Base-by-base conservation (phyloP, 169 alveolate genomes). In the Plasmodium vivax region DNA sequence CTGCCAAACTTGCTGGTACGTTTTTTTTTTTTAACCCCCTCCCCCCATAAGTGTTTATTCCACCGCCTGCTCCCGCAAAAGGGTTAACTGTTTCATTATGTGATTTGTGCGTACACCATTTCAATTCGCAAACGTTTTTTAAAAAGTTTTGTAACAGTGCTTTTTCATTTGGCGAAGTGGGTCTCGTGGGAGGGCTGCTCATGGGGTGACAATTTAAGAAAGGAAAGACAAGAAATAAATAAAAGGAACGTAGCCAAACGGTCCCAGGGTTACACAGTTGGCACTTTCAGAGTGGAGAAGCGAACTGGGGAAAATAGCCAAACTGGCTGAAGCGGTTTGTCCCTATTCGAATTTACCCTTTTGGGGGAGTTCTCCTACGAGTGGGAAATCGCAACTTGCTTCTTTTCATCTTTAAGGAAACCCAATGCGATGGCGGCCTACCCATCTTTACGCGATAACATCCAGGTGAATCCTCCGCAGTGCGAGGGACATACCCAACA, bases 41-140 rank as follows among this genome's bases (percentile, higher is more conserved):
- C 56, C 72, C 72, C 36, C 51, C 58, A 47, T 47, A 47, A 83
- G 41, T 83, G 51, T 83, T 62, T 62, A n/a, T 27, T 27, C 75
- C 75, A 36, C 5, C 14, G 75, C 51, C 41, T 83, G 30, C 83
- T 2, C 38, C 36, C 12, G 16, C 51, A 68, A 62, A 62, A 68
- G 74, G 23, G 23, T 36, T 8, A 83, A 38, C 16, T 71, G 71
- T 36, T 83, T 30, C 73, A 16, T 51, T 38, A 32, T 83, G 92
- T 83, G 82, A 68, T 83, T 83, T 83, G 73, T 19, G 62, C 51
- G 62, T 68, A 41, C 58, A 79, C 51, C 51, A 47, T 27, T 82
- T 51, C 68, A 27, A 51, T 82, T 82, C 68, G 88, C 68, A 82
- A 82, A 12, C 88, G 0, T 51, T 82, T 82, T 82, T 47, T 30